These are phyloP conservation scores for Russula foetens DNA, from an alignment of 768 basidiomycete species.

Conservation along the genomic window DNA sequence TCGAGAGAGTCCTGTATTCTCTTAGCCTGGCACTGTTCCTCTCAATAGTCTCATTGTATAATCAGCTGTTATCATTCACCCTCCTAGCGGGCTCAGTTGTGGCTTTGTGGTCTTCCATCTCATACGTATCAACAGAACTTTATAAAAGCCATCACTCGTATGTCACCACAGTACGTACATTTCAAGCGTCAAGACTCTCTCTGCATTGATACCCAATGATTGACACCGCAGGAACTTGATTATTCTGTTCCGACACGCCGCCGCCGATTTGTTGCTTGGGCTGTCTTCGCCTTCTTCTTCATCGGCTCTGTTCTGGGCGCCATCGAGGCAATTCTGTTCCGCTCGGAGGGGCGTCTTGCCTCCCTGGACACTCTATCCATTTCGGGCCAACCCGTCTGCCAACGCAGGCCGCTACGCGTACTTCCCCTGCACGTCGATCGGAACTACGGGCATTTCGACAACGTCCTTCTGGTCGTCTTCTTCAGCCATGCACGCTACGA, in stretches of 20 bases:
- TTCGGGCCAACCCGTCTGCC: conserved; percentile 14
- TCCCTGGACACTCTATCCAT: conserved; percentile 3
- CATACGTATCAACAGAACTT: conserved; percentile 15
- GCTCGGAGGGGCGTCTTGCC: not conserved
- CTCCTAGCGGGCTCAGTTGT: conserved; percentile 22
- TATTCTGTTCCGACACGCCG: conserved; percentile 7
- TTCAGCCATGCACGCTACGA: conserved; percentile 44
- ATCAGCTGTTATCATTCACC: conserved; percentile 5
- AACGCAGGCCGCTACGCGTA: conserved; percentile 22
- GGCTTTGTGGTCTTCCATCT: conserved; percentile 19
- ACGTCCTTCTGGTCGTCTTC: conserved; percentile 40
- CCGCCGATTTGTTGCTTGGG: conserved; percentile 8
- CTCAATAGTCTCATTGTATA: conserved; percentile 16
- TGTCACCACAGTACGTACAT: conserved; percentile 4
- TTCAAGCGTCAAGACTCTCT: not conserved
- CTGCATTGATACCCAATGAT: not conserved
- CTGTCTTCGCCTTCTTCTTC: not conserved
- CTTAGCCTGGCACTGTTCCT: conserved; percentile 22
- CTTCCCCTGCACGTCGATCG: conserved; percentile 17
- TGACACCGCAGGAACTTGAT: conserved; percentile 1
- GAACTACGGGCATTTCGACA: conserved; percentile 32
- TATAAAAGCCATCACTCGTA: conserved; percentile 17
- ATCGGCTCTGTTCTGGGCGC: conserved; percentile 10
- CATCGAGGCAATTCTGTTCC: not conserved
- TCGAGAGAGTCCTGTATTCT: conserved; percentile 23